Conservation (phyloP, 441 rosid genomes). For the Omphalea diandra region DNA sequence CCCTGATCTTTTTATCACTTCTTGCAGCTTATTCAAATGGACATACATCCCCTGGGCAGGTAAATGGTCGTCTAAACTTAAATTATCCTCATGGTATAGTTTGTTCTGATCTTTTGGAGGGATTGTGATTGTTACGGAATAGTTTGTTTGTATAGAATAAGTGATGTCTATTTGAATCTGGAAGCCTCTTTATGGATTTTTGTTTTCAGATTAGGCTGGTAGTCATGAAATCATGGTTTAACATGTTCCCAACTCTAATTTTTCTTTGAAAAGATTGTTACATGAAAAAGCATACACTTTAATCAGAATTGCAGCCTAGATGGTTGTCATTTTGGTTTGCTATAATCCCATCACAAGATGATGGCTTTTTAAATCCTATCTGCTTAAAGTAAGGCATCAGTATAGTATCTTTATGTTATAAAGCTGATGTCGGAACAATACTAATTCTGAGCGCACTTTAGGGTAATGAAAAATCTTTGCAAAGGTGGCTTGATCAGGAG, state of each 20-base stretch:
- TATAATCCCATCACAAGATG: background rate
- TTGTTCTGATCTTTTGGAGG: too few species aligned
- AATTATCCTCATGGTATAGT: slow-evolving; percentile 5
- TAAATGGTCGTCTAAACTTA: slow-evolving; percentile 29
- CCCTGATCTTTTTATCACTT: slow-evolving; percentile 26
- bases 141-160: background rate
- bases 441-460: slow-evolving; percentile 26
- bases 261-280: slow-evolving; percentile 4
- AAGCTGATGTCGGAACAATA: background rate
- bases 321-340: background rate
- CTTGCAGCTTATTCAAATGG: slow-evolving; percentile 57
- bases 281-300: background rate
- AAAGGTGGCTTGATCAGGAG: slow-evolving; percentile 95
- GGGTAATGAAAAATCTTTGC: slow-evolving; percentile 90
- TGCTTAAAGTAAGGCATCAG: background rate
- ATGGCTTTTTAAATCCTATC: background rate
- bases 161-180: background rate
- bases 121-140: too few species aligned
- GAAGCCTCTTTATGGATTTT: background rate
- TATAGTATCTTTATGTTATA: background rate
- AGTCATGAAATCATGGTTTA: slow-evolving; percentile 18
- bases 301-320: background rate
- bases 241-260: slow-evolving; percentile 9
- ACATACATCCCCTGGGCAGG: slow-evolving; percentile 55
- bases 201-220: slow-evolving; percentile 8